Evolutionary conservation across 2,329 filamentous ascomycete species (phyloP).

Genomic region (Aotearoamyces nothofagi): DNA sequence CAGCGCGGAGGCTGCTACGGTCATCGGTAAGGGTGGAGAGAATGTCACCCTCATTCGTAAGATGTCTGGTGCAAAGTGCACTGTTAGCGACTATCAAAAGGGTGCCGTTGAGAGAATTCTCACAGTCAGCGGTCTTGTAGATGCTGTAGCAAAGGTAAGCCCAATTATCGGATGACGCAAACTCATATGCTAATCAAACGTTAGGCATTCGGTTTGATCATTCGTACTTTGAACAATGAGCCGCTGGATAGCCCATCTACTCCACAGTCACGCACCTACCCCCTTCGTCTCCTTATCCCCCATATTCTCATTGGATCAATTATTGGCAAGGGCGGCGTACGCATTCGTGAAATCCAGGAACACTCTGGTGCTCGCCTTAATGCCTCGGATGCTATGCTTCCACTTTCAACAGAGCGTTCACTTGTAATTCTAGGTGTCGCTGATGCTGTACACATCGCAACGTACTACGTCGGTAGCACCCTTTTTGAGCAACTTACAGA

Average conservation of each 20-base stretch:
- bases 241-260: constrained; percentile 77
- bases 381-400: constrained; percentile 87
- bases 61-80: constrained; percentile 93
- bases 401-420: constrained; percentile 92
- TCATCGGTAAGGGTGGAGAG: constrained; percentile 97
- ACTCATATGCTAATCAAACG: constrained; percentile 4
- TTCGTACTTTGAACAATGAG: constrained; percentile 96
- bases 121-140: constrained; percentile 90
- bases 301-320: constrained; percentile 97
- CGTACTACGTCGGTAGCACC: constrained; percentile 98
- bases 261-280: constrained; percentile 92
- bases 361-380: constrained; percentile 92
- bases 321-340: constrained; percentile 90
- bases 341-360: constrained; percentile 97
- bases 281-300: constrained; percentile 84
- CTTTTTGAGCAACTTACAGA: constrained; percentile 94
- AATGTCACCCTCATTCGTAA: constrained; percentile 95
- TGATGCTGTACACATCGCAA: constrained; percentile 96
- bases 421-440: constrained; percentile 95
- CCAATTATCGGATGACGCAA: constrained; percentile 2
- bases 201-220: constrained; percentile 92
- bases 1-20: constrained; percentile 90
- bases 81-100: constrained; percentile 94
- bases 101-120: constrained; percentile 95
- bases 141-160: constrained; percentile 86